Conservation (phyloP, 345 rosid genomes). For the Ceriops zippeliana region DNA sequence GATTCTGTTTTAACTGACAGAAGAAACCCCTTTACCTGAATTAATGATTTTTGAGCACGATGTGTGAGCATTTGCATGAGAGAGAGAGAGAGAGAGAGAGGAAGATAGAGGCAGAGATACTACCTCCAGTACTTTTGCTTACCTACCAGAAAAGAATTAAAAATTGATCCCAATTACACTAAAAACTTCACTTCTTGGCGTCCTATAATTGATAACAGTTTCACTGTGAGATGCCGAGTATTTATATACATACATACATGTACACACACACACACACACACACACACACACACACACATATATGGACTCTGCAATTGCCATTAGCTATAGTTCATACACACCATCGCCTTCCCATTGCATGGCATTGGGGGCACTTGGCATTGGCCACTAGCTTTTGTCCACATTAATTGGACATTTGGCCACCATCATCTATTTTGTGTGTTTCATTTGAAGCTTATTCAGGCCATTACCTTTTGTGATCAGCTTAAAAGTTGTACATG, state of each 20-base stretch:
- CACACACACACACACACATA: neutral
- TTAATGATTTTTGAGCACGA: no score
- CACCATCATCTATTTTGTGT: neutral
- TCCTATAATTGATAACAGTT: neutral
- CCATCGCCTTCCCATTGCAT: slow-evolving; percentile 12
- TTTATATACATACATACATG: no score
- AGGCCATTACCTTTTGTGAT: neutral
- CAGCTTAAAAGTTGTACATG: slow-evolving; percentile 11
- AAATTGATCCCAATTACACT: slow-evolving; percentile 4
- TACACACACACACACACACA: no score
- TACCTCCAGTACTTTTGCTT: slow-evolving; percentile 16
- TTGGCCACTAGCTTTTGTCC: neutral
- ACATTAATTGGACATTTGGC: no score
- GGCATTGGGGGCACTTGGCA: neutral
- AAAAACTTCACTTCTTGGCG: neutral
- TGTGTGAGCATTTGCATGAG: neutral
- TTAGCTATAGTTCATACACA: neutral
- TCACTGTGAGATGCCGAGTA: neutral
- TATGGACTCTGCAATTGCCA: neutral
- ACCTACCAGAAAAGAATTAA: slow-evolving; percentile 20
- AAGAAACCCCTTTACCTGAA: neutral
- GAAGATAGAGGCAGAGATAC: slow-evolving; percentile 1
- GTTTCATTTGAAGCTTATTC: neutral
- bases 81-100: neutral
- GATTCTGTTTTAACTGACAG: no score